Base-by-base conservation (phyloP, 257 asterid genomes). In the Solanum pennellii region DNA sequence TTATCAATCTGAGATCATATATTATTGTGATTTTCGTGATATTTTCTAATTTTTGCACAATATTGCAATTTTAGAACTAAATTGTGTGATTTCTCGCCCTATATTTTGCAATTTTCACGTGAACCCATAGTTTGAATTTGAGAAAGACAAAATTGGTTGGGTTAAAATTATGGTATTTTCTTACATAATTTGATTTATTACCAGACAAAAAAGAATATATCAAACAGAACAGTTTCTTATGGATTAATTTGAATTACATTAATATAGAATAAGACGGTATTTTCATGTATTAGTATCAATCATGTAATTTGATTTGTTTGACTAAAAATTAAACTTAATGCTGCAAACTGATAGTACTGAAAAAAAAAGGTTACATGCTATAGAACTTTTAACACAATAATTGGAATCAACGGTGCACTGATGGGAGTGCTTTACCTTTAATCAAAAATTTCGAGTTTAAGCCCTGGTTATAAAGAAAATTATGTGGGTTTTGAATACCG, bases 381-480 rank as follows among this genome's bases (percentile, higher is more conserved):
- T 35, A 35, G 39, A 35, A 35, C 7, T 35, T 35, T 35, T 35
- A 35, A 35, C 37, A 35, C 1, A 35, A 35, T 35, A 0, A 35
- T 35, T 35, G 39, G 1, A 35, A 35, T 35, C 39, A 35, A 35
- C 5, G 6, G 37, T 35, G 37, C 1, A 35, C 37, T 35, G 6
- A 35, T 35, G 7, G 1, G 37, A 35, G 1, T 35, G 7, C 0
- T 35, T 5, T 5, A 35, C 39, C 39, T 5, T 35, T 35, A 35
- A 35, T 35, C 39, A 5, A 1, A 35, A 1, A 0, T 35, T 5
- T 35, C 1, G 7, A 0, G 1, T 35, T 35, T 5, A 1, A 35
- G 7, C 1, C 5, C 37, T 35, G 0, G 0, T 5, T 35, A 35
- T 35, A 35, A 0, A 35, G 6, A 35, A 35, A 35, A 35, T 35